These are phyloP conservation scores for Mycena pura DNA, from an alignment of 768 basidiomycete species.

Conservation along the genomic window DNA sequence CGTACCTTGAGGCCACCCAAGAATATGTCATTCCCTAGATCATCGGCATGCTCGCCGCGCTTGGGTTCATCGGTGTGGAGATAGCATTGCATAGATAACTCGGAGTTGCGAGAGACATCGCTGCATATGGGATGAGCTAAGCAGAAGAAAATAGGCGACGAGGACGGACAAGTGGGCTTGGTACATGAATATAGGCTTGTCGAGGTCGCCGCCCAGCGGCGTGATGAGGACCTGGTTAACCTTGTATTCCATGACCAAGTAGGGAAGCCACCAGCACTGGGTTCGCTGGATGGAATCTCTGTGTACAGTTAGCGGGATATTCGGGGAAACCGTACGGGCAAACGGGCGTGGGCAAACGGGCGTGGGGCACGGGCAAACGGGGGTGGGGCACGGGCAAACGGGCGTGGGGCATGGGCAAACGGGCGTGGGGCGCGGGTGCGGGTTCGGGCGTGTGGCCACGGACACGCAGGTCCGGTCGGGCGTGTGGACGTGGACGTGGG, in stretches of 20 bases:
- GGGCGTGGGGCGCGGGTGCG: no score
- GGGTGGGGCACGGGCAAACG: no score
- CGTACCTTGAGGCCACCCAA: slow-evolving; percentile 79
- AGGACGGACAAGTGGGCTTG: slow-evolving; percentile 89
- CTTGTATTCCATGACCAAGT: slow-evolving; percentile 94
- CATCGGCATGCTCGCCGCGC: slow-evolving; percentile 78
- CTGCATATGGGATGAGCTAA: slow-evolving; percentile 44
- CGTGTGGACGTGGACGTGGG: no score
- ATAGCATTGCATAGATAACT: slow-evolving; percentile 94
- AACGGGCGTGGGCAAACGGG: no score
- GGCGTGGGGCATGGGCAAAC: no score
- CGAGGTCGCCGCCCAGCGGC: slow-evolving; percentile 88
- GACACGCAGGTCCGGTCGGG: no score
- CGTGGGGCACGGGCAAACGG: no score
- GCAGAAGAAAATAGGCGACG: slow-evolving; percentile 7
- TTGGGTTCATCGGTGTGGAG: slow-evolving; percentile 84
- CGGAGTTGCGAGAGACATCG: slow-evolving; percentile 94
- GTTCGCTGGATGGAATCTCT: slow-evolving; percentile 91
- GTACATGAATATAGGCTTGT: slow-evolving; percentile 95
- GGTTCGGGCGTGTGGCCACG: no score
- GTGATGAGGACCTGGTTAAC: slow-evolving; percentile 96
- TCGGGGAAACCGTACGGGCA: no score
- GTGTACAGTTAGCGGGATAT: no score
- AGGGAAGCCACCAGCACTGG: slow-evolving; percentile 99
- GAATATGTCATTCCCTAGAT: slow-evolving; percentile 95